Evolutionary conservation across 768 basidiomycete species (phyloP), one percentile per base, ranked within the genome.

Genomic region (Kwoniella europaea): DNA sequence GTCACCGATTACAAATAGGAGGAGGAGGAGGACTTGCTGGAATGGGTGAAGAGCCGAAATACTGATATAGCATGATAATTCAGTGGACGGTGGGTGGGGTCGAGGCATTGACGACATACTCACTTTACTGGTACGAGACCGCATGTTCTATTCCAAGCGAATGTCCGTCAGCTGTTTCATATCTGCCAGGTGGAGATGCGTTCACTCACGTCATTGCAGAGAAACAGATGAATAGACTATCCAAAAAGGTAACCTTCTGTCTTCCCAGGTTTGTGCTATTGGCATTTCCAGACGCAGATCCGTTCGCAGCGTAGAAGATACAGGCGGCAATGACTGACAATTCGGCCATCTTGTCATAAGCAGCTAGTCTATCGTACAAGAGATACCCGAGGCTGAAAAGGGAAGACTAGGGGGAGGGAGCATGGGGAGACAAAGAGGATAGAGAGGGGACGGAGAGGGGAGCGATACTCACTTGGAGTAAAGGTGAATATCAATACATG

Each of bases 141-240:
- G 12, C 76, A 79, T 13, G 74, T 77, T 2, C 77, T 78, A 43
- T 24, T 18, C 20, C 18, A 43, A 29, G 35, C 9, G 46, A 12
- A 27, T 50, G n/a, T 2, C 15, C 4, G 10, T 24, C 53, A 41
- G 15, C 44, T 27, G 7, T 35, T 13, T 2, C 43, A 35, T 41
- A 20, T 44, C 62, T 52, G 2, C 53, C n/a, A 10, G 18, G 42
- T 43, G 1, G 9, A 54, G 24, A 50, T 10, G 22, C 9, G 42
- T 24, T 10, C 16, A 75, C 79, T 68, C 75, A 80, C 78, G 77
- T 76, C 78, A 81, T 81, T 35, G 77, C 77, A 2, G 77, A 79
- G 46, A 71, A 81, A 59, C 76, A 76, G 15, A 79, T 24, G 53
- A 81, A 81, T 43, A 81, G 52, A n/a, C 67, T 63, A 53, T 81